A percentile compares a stretch with the other conserved stretches of the same genome.
Conservation (phyloP, 78 protist genomes). For the Dictyostelium citrinum region DNA sequence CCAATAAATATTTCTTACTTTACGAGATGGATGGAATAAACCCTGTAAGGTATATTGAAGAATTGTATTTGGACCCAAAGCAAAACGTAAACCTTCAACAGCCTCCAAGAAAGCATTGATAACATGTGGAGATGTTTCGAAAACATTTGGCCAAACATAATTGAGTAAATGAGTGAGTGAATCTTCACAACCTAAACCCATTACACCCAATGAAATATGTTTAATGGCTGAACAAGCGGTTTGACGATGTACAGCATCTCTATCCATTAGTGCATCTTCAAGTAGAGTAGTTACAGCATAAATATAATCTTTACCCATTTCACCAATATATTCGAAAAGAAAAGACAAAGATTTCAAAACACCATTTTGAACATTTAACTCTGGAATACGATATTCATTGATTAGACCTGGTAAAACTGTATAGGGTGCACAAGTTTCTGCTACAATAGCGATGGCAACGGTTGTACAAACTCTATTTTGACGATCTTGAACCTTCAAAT, state of each 20-base stretch:
- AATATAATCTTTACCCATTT: conserved; percentile 96
- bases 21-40: conserved; percentile 95
- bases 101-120: conserved; percentile 98
- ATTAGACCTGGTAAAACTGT: conserved; percentile 98
- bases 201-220: conserved; percentile 83
- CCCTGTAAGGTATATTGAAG: conserved; percentile 95
- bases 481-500: conserved; percentile 98
- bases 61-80: conserved; percentile 94
- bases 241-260: conserved; percentile 98
- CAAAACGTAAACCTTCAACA: conserved; percentile 95
- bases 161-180: conserved; percentile 98
- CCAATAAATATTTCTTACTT: conserved; percentile 99
- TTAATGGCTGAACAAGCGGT: conserved; percentile 92
- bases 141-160: conserved; percentile 99
- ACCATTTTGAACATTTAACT: conserved; percentile 98
- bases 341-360: conserved; percentile 98
- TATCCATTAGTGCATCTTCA: conserved; percentile 99
- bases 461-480: conserved; percentile 99
- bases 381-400: conserved; percentile 99
- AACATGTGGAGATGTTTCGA: conserved; percentile 99
- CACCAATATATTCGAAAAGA: conserved; percentile 99
- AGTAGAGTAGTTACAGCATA: conserved; percentile 97
- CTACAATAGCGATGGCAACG: conserved; percentile 99
- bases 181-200: conserved; percentile 96
- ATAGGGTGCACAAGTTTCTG: conserved; percentile 98